phyloP scores from a whole-genome alignment of 2,329 filamentous ascomycete genomes.

The Leptographium wingfieldii region DNA sequence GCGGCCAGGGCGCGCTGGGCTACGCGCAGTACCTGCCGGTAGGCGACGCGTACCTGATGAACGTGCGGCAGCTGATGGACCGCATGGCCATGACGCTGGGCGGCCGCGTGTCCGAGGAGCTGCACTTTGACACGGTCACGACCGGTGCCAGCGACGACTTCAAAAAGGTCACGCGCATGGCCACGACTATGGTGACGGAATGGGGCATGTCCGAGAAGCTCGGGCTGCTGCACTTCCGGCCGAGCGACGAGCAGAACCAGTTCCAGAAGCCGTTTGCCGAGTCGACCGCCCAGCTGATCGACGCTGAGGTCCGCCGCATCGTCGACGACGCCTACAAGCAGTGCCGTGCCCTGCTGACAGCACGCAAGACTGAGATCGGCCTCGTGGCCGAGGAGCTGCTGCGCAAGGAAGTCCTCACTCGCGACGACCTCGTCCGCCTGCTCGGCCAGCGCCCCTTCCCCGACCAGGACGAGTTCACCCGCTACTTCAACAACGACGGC shows the following conservation, averaged over 20 bases:
- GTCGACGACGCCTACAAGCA: slow-evolving; percentile 87
- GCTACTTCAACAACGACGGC: slow-evolving; percentile 68
- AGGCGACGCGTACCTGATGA: slow-evolving; percentile 91
- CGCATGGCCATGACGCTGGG: slow-evolving; percentile 99
- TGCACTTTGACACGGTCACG: slow-evolving; percentile 94
- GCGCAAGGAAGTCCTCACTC: slow-evolving; percentile 76
- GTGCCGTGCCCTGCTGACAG: slow-evolving; percentile 69
- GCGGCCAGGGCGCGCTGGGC: slow-evolving; percentile 82
- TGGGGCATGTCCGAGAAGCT: slow-evolving; percentile 97
- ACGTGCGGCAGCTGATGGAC: slow-evolving; percentile 89
- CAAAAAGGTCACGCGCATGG: slow-evolving; percentile 95
- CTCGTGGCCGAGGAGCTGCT: slow-evolving; percentile 88
- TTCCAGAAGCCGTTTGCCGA: slow-evolving; percentile 94
- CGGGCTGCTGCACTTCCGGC: slow-evolving; percentile 83
- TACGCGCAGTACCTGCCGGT: slow-evolving; percentile 96
- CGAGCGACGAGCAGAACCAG: slow-evolving; percentile 53
- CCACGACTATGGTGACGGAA: slow-evolving; percentile 96
- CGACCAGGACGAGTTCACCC: slow-evolving; percentile 79
- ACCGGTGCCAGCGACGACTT: slow-evolving; percentile 94
- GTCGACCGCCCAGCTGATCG: slow-evolving; percentile 83
- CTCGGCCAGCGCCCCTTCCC: slow-evolving; percentile 75
- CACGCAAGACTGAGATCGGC: slow-evolving; percentile 80
- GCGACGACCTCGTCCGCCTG: slow-evolving; percentile 85
- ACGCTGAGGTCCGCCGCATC: slow-evolving; percentile 80
- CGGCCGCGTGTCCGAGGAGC: slow-evolving; percentile 85